phyloP scores from a whole-genome alignment of 2,329 filamentous ascomycete species.

The Phialophora tarda region DNA sequence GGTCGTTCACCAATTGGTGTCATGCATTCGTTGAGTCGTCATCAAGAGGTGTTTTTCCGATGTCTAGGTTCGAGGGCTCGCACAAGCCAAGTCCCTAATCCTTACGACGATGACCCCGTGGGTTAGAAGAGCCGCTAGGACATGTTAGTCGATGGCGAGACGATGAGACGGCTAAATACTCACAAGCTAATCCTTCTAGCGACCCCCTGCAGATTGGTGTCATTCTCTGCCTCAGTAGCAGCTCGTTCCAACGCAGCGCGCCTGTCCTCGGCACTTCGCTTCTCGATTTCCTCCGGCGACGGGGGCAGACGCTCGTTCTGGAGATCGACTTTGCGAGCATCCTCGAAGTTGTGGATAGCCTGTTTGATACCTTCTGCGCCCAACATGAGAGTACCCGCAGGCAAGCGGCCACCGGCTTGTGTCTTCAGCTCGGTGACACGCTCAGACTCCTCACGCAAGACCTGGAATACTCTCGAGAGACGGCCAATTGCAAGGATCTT shows the following conservation, averaged over 20 bases:
- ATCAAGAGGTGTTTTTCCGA: neutral
- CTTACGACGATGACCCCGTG: slow-evolving; percentile 36
- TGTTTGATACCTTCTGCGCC: slow-evolving; percentile 98
- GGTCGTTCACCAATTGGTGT: neutral
- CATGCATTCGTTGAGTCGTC: slow-evolving; percentile 14
- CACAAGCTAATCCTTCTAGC: slow-evolving; percentile 95
- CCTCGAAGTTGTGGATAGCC: slow-evolving; percentile 94
- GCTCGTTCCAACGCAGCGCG: slow-evolving; percentile 80
- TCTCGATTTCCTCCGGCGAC: slow-evolving; percentile 86
- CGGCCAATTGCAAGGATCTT: slow-evolving; percentile 98
- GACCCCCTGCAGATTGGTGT: slow-evolving; percentile 82
- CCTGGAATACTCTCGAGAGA: slow-evolving; percentile 96
- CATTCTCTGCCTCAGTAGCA: slow-evolving; percentile 86
- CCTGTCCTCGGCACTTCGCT: slow-evolving; percentile 79
- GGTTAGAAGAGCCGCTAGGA: slow-evolving; percentile 35
- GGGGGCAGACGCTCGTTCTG: slow-evolving; percentile 96
- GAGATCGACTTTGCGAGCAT: slow-evolving; percentile 93
- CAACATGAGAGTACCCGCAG: slow-evolving; percentile 95
- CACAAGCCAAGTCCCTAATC: slow-evolving; percentile 23
- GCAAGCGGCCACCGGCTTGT: slow-evolving; percentile 86
- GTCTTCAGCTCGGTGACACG: slow-evolving; percentile 97
- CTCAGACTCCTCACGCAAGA: slow-evolving; percentile 95
- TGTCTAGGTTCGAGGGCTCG: neutral
- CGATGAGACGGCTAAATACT: slow-evolving; percentile 51
- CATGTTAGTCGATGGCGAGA: slow-evolving; percentile 30